A percentile compares a stretch with the other conserved stretches of the same genome.
These are phyloP conservation scores for Globisporangium cylindrosporum DNA, from an alignment of 352 stramenopile species.

Conservation along the genomic window DNA sequence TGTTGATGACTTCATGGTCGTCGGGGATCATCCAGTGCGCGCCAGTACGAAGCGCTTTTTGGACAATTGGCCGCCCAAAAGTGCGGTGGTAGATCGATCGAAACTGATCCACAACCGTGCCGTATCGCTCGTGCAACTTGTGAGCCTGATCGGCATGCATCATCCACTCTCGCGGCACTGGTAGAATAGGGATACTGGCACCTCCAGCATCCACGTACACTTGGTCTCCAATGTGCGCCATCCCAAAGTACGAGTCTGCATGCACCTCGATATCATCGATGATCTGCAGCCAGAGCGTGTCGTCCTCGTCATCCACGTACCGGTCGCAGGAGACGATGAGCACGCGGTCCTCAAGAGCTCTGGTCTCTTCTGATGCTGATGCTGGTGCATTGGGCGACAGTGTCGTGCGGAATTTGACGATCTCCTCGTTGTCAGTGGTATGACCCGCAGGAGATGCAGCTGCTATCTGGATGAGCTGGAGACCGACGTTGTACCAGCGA, in stretches of 20 bases:
- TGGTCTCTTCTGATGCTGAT: not conserved
- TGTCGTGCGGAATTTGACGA: slow-evolving; percentile 37
- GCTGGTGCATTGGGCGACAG: not conserved
- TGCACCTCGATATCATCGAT: slow-evolving; percentile 34
- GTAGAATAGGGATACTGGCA: slow-evolving; percentile 28
- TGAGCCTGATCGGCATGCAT: not conserved
- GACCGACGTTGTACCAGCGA: slow-evolving; percentile 32
- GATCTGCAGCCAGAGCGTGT: slow-evolving; percentile 39
- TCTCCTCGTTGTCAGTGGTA: slow-evolving; percentile 11
- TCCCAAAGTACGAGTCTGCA: slow-evolving; percentile 41
- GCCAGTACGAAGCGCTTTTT: slow-evolving; percentile 53
- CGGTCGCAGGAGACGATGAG: slow-evolving; percentile 59
- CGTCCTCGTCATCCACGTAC: slow-evolving; percentile 55
- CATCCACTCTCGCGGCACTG: slow-evolving; percentile 13
- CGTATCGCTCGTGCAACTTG: slow-evolving; percentile 19
- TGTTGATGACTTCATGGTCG: slow-evolving; percentile 80
- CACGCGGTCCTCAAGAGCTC: slow-evolving; percentile 17
- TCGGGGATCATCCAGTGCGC: slow-evolving; percentile 81
- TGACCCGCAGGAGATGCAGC: not conserved
- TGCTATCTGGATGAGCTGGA: not conserved
- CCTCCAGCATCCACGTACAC: slow-evolving; percentile 48
- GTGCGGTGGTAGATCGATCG: slow-evolving; percentile 56
- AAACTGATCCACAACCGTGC: slow-evolving; percentile 37
- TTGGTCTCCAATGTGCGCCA: slow-evolving; percentile 55
- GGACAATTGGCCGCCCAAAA: slow-evolving; percentile 39